Evolutionary conservation across 2,329 filamentous ascomycete genomes (phyloP).

Genomic region (Xylariaceae sp.): DNA sequence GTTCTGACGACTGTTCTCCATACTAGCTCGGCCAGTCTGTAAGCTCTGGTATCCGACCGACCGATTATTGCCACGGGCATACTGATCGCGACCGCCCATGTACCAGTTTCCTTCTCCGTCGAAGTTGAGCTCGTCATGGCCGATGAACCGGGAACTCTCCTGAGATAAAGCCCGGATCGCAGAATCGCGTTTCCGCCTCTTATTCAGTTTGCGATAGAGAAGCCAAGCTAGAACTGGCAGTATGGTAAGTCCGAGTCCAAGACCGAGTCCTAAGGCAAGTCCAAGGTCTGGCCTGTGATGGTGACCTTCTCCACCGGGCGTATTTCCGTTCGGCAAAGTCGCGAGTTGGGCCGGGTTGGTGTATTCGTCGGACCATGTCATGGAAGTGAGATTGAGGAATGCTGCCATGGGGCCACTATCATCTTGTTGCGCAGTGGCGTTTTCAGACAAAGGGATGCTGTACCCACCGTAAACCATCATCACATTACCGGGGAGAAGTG

Average conservation of each 20-base stretch:
- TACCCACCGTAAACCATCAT: conserved; percentile 65
- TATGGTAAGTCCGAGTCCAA: conserved; percentile 57
- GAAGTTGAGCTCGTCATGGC: conserved; percentile 35
- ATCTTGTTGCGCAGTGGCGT: conserved; percentile 33
- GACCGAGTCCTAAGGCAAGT: conserved; percentile 57
- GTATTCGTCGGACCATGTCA: conserved; percentile 49
- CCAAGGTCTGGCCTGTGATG: conserved; percentile 45
- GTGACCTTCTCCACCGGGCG: neutral
- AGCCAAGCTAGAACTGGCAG: conserved; percentile 43
- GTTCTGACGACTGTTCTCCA: conserved; percentile 27
- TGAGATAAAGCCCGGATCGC: conserved; percentile 46
- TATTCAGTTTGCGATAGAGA: conserved; percentile 41
- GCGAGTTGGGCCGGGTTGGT: conserved; percentile 38
- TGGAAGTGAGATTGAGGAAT: conserved; percentile 55
- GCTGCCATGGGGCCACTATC: conserved; percentile 23
- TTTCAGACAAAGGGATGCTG: conserved; percentile 39
- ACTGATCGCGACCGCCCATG: conserved; percentile 41
- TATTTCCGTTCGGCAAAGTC: conserved; percentile 8
- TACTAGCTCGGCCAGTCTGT: conserved; percentile 31
- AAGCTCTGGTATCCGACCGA: conserved; percentile 49
- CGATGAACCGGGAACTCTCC: conserved; percentile 43
- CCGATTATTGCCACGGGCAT: conserved; percentile 33
- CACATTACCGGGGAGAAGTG: conserved; percentile 59
- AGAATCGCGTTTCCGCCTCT: conserved; percentile 38
- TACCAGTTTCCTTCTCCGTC: conserved; percentile 40